Evolutionary conservation across 768 basidiomycete genomes (phyloP).

Genomic region (Lentinus tigrinus): DNA sequence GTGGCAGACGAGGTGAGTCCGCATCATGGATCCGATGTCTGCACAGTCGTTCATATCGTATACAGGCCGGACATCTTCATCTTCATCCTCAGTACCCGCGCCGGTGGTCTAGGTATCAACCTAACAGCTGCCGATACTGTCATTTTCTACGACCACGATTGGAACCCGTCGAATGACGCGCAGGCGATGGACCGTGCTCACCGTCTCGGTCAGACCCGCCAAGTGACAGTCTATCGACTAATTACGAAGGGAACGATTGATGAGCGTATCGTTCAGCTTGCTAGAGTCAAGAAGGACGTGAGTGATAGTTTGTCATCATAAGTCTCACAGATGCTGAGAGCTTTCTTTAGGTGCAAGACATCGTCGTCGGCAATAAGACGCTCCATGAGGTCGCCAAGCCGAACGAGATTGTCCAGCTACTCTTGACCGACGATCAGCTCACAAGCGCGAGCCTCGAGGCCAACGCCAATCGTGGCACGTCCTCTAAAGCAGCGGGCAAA

Average conservation of each 20-base stretch:
- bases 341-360: conserved; percentile 86
- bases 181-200: conserved; percentile 99
- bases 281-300: conserved; percentile 96
- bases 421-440: conserved; percentile 93
- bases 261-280: conserved; percentile 94
- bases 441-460: conserved; percentile 73
- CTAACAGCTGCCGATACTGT: conserved; percentile 95
- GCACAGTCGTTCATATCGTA: not conserved
- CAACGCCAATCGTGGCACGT: conserved; percentile 43
- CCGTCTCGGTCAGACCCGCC: conserved; percentile 93
- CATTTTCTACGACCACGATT: conserved; percentile 92
- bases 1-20: conserved; percentile 90
- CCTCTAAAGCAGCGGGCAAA: conserved; percentile 37
- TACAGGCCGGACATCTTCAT: conserved; percentile 82
- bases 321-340: not conserved
- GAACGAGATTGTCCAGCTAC: conserved; percentile 92
- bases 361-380: conserved; percentile 96
- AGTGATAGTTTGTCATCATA: conserved; percentile 22
- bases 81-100: conserved; percentile 89
- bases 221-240: conserved; percentile 94
- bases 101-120: conserved; percentile 96
- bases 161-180: conserved; percentile 97
- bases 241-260: conserved; percentile 95
- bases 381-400: conserved; percentile 92
- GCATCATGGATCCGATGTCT: not conserved